Conservation (phyloP, 129 eudicot species). For the Mikania micrantha region DNA sequence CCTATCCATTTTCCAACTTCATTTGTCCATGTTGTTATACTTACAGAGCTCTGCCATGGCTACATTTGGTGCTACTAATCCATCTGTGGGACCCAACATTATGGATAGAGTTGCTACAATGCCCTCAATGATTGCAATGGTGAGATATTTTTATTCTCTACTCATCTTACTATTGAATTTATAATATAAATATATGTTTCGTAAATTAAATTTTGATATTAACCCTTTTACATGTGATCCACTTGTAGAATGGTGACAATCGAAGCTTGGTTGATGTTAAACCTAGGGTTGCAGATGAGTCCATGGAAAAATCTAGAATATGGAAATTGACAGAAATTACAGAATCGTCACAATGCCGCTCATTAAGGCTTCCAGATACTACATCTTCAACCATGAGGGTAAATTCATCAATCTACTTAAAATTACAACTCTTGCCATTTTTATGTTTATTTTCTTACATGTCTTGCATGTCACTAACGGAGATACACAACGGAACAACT, state of each 20-base stretch:
- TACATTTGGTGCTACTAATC: constrained; percentile 53
- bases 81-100: constrained; percentile 47
- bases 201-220: background rate
- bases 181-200: background rate
- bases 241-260: constrained; percentile 67
- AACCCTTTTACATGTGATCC: background rate
- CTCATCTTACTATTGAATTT: background rate
- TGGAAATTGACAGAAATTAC: constrained; percentile 74
- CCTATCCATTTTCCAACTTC: too few species aligned
- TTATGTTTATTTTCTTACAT: too few species aligned
- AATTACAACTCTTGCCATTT: background rate
- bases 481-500: too few species aligned
- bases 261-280: constrained; percentile 62
- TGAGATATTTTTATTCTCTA: constrained; percentile 9
- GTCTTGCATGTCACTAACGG: too few species aligned
- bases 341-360: constrained; percentile 67
- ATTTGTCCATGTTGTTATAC: background rate
- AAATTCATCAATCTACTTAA: background rate
- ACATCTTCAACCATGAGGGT: constrained; percentile 67
- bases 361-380: constrained; percentile 71
- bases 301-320: constrained; percentile 55
- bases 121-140: constrained; percentile 55
- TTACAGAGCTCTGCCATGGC: constrained; percentile 55
- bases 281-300: constrained; percentile 71
- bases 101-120: constrained; percentile 56